These are phyloP conservation scores for Clarireedia sp. DNA, from an alignment of 2,329 filamentous ascomycete species.

Conservation along the genomic window DNA sequence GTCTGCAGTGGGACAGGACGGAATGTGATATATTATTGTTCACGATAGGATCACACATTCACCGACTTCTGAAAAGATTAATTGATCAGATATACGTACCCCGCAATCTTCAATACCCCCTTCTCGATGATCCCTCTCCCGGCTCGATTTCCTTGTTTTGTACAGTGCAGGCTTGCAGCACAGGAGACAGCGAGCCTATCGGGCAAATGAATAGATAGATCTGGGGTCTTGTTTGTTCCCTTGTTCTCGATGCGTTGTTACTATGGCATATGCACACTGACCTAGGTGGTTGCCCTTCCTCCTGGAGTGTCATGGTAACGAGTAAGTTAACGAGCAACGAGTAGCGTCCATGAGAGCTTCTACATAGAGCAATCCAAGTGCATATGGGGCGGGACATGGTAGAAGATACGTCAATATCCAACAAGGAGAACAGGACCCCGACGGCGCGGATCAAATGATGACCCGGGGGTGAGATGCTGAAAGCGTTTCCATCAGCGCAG, in stretches of 20 bases:
- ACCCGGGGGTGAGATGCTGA: background rate
- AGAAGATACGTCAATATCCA: background rate
- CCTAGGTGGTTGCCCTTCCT: background rate
- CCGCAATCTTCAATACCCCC: constrained; percentile 6
- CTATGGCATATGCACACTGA: no score
- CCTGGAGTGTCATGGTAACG: background rate
- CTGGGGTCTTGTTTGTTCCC: background rate
- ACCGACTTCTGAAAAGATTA: constrained; percentile 2
- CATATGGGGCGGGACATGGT: background rate
- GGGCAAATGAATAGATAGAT: background rate
- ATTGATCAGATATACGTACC: constrained; percentile 3
- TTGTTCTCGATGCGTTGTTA: background rate
- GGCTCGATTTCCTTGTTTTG: background rate
- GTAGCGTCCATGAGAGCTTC: background rate
- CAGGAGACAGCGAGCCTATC: background rate
- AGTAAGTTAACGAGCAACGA: no score
- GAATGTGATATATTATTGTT: background rate
- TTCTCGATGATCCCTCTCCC: constrained; percentile 4
- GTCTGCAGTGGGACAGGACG: background rate
- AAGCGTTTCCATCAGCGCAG: no score
- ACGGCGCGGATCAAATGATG: background rate
- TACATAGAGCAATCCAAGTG: background rate
- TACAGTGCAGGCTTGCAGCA: background rate
- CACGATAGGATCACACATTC: constrained; percentile 1
- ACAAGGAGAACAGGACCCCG: no score